phyloP scores from a whole-genome alignment of 352 stramenopile species.

The Phytophthora palmivora region DNA sequence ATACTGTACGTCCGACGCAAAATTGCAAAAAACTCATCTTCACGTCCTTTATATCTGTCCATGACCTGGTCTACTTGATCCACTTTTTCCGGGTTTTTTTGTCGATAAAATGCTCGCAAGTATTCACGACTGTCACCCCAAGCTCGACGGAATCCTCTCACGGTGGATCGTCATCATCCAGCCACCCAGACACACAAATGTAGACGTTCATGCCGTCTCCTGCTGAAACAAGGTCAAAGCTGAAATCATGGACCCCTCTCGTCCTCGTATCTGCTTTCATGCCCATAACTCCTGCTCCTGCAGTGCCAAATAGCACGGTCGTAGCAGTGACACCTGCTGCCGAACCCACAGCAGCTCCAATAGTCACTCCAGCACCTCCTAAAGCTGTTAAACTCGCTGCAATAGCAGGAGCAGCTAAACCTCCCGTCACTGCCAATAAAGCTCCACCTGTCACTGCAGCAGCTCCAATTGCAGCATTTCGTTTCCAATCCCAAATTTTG shows the following conservation, averaged over 20 bases:
- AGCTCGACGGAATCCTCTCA: slow-evolving; percentile 65
- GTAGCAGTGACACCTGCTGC: slow-evolving; percentile 67
- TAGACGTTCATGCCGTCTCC: slow-evolving; percentile 91
- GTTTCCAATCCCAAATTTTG: slow-evolving; percentile 82
- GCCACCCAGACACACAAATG: slow-evolving; percentile 86
- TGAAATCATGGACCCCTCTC: slow-evolving; percentile 79
- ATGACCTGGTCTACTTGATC: slow-evolving; percentile 84
- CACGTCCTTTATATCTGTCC: slow-evolving; percentile 82
- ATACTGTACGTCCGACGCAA: slow-evolving; percentile 74
- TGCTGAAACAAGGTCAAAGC: slow-evolving; percentile 81
- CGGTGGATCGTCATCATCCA: slow-evolving; percentile 79
- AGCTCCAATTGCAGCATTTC: slow-evolving; percentile 73
- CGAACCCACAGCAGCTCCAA: slow-evolving; percentile 67
- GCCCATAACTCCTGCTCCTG: slow-evolving; percentile 76
- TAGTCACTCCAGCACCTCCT: slow-evolving; percentile 65
- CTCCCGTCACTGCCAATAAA: slow-evolving; percentile 77
- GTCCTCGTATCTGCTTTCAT: slow-evolving; percentile 84
- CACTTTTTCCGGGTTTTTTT: slow-evolving; percentile 75
- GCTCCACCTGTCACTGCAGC: slow-evolving; percentile 76
- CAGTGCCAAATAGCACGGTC: slow-evolving; percentile 83
- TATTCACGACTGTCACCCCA: slow-evolving; percentile 88
- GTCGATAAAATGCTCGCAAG: slow-evolving; percentile 74
- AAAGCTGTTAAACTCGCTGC: slow-evolving; percentile 63
- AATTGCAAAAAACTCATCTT: slow-evolving; percentile 85
- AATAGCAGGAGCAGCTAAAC: slow-evolving; percentile 67